Evolutionary conservation across 2,329 filamentous ascomycete genomes (phyloP).

Genomic region (Tolypocladium album): DNA sequence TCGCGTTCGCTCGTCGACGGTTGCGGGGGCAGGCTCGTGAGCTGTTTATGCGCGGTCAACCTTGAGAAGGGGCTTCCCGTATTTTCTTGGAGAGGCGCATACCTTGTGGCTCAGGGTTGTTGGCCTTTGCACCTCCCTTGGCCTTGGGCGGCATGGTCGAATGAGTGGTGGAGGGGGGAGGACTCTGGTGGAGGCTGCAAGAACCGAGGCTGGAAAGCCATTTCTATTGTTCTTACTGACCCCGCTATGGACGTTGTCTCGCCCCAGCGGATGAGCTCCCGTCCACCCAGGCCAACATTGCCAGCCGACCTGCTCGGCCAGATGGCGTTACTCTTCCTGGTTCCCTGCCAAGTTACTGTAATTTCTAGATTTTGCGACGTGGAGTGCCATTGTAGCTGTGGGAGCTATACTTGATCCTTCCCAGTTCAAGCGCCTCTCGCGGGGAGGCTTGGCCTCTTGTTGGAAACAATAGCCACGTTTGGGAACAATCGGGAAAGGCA

Average conservation of each 20-base stretch:
- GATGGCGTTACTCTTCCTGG: background rate
- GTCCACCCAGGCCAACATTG: background rate
- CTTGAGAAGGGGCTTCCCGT: background rate
- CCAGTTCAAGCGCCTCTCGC: background rate
- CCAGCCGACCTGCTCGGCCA: background rate
- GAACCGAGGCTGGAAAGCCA: background rate
- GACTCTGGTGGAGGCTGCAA: background rate
- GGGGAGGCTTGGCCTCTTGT: background rate
- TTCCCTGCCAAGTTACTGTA: background rate
- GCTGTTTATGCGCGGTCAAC: slow-evolving; percentile 7
- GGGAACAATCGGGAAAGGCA: background rate
- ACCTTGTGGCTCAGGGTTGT: slow-evolving; percentile 13
- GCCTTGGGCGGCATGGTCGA: slow-evolving; percentile 13
- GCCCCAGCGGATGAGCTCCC: background rate
- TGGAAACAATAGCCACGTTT: background rate
- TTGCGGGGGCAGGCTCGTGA: slow-evolving; percentile 26
- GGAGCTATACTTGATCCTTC: background rate
- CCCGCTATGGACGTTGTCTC: background rate
- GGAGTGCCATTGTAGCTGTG: background rate
- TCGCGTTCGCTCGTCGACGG: slow-evolving; percentile 35
- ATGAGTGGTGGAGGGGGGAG: background rate
- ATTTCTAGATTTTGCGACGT: background rate
- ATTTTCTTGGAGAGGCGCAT: background rate
- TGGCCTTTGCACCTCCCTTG: slow-evolving; percentile 10
- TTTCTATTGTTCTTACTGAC: slow-evolving; percentile 5